phyloP scores from a whole-genome alignment of 106 monocot species.

The Xerophyta viscosa region DNA sequence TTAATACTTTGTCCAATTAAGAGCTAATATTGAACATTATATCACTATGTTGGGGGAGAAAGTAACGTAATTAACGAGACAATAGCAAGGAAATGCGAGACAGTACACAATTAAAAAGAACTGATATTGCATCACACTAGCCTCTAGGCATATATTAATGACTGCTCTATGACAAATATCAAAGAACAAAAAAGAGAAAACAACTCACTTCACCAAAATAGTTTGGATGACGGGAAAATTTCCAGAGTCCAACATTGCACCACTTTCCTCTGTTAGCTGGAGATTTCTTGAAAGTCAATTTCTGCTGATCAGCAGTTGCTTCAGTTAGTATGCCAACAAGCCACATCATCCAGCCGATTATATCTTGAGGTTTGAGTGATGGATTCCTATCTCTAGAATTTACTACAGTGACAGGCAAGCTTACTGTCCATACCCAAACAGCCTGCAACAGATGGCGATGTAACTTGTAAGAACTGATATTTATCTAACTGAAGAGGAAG shows the following conservation, averaged over 20 bases:
- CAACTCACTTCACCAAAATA: conserved; percentile 93
- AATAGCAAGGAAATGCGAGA: too few species aligned
- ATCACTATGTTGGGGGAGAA: too few species aligned
- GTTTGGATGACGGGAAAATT: conserved; percentile 96
- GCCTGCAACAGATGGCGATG: conserved; percentile 40
- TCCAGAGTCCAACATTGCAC: conserved; percentile 90
- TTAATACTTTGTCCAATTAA: too few species aligned
- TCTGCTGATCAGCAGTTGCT: conserved; percentile 89
- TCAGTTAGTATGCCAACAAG: conserved; percentile 57
- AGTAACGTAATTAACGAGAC: too few species aligned
- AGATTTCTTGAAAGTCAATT: conserved; percentile 77
- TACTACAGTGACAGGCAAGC: conserved; percentile 88
- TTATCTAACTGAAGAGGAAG: not conserved
- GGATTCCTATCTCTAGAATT: conserved; percentile 80
- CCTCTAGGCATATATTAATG: too few species aligned
- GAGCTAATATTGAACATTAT: too few species aligned
- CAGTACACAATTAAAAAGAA: too few species aligned
- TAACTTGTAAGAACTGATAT: not conserved
- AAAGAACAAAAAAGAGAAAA: too few species aligned
- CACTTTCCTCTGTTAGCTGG: conserved; percentile 67
- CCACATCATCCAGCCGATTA: conserved; percentile 99
- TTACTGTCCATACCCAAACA: conserved; percentile 97
- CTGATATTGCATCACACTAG: too few species aligned
- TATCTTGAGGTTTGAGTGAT: conserved; percentile 64
- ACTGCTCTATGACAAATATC: too few species aligned